A percentile compares a stretch with the other conserved stretches of the same genome.
These are phyloP conservation scores for Pichia occidentalis DNA, from an alignment of 805 yeast genomes.

Conservation along the genomic window DNA sequence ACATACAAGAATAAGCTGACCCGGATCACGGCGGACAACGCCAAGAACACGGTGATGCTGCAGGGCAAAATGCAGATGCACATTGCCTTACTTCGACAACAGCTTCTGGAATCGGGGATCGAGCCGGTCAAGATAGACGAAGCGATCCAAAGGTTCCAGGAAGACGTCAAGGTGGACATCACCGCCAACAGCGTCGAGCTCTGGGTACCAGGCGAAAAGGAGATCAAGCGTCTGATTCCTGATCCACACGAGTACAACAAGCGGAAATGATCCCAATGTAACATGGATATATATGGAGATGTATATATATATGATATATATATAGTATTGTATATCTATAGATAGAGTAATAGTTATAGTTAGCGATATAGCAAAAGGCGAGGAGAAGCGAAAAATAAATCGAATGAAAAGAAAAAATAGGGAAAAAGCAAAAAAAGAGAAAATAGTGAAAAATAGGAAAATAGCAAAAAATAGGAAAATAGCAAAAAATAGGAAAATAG, in stretches of 20 bases:
- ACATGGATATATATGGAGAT: too few species aligned
- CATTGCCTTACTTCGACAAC: constrained; percentile 57
- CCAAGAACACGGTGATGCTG: constrained; percentile 39
- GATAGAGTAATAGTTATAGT: too few species aligned
- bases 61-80: constrained; percentile 61
- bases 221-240: constrained; percentile 47
- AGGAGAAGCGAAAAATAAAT: too few species aligned
- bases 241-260: constrained; percentile 54
- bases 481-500: too few species aligned
- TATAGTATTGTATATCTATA: too few species aligned
- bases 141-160: constrained; percentile 50
- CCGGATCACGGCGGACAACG: constrained; percentile 44
- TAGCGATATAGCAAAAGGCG: too few species aligned
- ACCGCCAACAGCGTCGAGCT: constrained; percentile 50
- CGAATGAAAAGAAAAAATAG: too few species aligned
- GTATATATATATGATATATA: too few species aligned
- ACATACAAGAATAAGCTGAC: constrained; percentile 47
- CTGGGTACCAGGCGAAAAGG: constrained; percentile 53
- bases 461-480: too few species aligned
- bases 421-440: too few species aligned
- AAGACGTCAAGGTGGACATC: constrained; percentile 49
- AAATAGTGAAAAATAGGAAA: too few species aligned
- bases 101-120: constrained; percentile 47
- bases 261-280: constrained; percentile 29
- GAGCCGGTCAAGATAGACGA: constrained; percentile 52